These are phyloP conservation scores for Fraxinus sp. DNA, from an alignment of 305 asterid species.

Conservation along the genomic window DNA sequence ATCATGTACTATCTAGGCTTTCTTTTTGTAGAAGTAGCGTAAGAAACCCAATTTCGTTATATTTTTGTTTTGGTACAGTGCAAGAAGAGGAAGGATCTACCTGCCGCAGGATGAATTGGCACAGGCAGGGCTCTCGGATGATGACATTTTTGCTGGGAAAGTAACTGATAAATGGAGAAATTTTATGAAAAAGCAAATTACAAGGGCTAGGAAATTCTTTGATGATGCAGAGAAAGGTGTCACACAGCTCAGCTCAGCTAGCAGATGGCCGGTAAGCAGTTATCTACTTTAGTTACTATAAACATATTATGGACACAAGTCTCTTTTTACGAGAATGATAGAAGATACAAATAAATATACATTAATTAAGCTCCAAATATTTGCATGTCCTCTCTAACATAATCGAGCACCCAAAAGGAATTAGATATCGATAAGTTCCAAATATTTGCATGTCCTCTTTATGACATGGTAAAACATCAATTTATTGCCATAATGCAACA, in stretches of 20 bases:
- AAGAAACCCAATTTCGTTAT: background rate
- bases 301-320: background rate
- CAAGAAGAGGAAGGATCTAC: slow-evolving; percentile 86
- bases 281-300: background rate
- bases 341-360: background rate
- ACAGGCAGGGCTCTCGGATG: slow-evolving; percentile 81
- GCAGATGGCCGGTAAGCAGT: slow-evolving; percentile 92
- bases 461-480: background rate
- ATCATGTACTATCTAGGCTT: background rate
- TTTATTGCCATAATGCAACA: background rate
- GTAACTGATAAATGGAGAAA: slow-evolving; percentile 90
- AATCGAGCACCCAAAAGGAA: background rate
- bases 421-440: background rate
- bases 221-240: slow-evolving; percentile 87
- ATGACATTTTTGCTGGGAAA: slow-evolving; percentile 79
- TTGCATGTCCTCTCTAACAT: background rate
- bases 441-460: background rate
- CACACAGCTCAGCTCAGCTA: slow-evolving; percentile 81
- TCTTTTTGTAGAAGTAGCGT: background rate
- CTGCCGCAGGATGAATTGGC: slow-evolving; percentile 94
- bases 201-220: slow-evolving; percentile 85
- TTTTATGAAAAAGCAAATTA: slow-evolving; percentile 89
- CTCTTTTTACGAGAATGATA: background rate
- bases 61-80: slow-evolving; percentile 40
- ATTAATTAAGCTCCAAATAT: background rate